Conservation (phyloP, 257 asterid genomes). For the Fraxinus excelsior region DNA sequence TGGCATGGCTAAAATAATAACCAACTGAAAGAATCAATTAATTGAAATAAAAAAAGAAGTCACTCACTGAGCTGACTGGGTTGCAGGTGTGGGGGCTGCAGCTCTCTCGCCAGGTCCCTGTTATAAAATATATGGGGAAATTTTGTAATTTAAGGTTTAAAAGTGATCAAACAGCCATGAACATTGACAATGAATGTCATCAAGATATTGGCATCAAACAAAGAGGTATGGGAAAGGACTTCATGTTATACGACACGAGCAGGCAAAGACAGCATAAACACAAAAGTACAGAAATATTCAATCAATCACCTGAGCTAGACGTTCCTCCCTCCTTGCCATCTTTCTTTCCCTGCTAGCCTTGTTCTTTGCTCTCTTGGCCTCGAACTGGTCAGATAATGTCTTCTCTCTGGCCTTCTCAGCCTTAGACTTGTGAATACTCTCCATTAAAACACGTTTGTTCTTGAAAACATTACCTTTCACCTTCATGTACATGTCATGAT, state of each 20-base stretch:
- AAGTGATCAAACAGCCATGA: not conserved
- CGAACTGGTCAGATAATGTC: slow-evolving; percentile 88
- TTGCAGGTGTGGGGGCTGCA: slow-evolving; percentile 47
- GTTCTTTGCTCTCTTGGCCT: slow-evolving; percentile 96
- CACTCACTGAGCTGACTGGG: slow-evolving; percentile 73
- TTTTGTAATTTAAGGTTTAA: not conserved
- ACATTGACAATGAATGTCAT: not conserved
- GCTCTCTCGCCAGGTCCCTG: slow-evolving; percentile 78
- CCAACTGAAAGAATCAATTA: not conserved
- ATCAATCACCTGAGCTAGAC: slow-evolving; percentile 69
- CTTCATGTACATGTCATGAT: slow-evolving; percentile 98
- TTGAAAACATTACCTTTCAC: slow-evolving; percentile 97
- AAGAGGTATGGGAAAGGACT: not conserved
- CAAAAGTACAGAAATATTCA: not conserved
- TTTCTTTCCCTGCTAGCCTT: slow-evolving; percentile 97
- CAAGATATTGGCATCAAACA: not conserved
- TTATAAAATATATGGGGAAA: not conserved
- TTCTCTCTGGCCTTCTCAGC: slow-evolving; percentile 99
- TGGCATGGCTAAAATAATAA: not conserved
- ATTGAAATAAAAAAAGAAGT: not conserved
- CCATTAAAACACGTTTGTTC: slow-evolving; percentile 96
- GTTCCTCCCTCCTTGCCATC: slow-evolving; percentile 84
- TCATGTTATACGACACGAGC: not conserved
- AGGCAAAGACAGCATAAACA: not conserved
- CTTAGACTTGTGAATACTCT: slow-evolving; percentile 92